A percentile compares a stretch with the other conserved stretches of the same genome.
phyloP scores from a whole-genome alignment of 2,329 filamentous ascomycete genomes.

The Verticillium tricorpus region DNA sequence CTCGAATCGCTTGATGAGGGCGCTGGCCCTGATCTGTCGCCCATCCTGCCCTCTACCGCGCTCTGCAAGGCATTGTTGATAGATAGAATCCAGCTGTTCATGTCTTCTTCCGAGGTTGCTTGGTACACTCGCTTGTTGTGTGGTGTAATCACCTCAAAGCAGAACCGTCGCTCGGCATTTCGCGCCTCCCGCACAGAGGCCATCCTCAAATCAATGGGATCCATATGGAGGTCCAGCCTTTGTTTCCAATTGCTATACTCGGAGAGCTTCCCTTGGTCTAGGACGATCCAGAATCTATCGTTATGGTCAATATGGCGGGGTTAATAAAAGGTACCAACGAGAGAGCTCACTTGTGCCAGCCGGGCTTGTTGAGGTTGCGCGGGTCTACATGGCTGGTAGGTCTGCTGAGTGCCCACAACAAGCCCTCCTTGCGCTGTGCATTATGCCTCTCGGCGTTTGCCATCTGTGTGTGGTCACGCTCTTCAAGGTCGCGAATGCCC shows the following conservation, averaged over 20 bases:
- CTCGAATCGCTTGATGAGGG: constrained; percentile 40
- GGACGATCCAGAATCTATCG: constrained; percentile 92
- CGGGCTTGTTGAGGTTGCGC: constrained; percentile 91
- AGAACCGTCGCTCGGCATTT: constrained; percentile 91
- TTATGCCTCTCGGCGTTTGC: constrained; percentile 52
- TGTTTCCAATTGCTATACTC: constrained; percentile 99
- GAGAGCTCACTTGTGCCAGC: constrained; percentile 87
- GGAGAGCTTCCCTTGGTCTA: constrained; percentile 93
- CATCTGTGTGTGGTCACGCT: constrained; percentile 60
- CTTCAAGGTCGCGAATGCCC: constrained; percentile 87
- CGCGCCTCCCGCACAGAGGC: constrained; percentile 94
- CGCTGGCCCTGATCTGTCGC: constrained; percentile 41
- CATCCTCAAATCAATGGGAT: constrained; percentile 94
- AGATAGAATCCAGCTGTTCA: constrained; percentile 92
- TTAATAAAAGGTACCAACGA: not conserved
- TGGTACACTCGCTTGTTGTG: constrained; percentile 96
- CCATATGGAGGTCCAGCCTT: constrained; percentile 92
- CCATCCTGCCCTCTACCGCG: constrained; percentile 79
- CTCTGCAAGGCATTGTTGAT: constrained; percentile 98
- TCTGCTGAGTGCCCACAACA: constrained; percentile 90
- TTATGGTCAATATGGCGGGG: not conserved
- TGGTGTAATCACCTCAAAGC: constrained; percentile 97
- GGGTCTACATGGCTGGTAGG: constrained; percentile 94
- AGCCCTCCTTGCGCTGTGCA: constrained; percentile 82
- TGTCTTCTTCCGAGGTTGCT: constrained; percentile 95